phyloP scores from a whole-genome alignment of 2,329 filamentous ascomycete species.

The Penicillium sp. region DNA sequence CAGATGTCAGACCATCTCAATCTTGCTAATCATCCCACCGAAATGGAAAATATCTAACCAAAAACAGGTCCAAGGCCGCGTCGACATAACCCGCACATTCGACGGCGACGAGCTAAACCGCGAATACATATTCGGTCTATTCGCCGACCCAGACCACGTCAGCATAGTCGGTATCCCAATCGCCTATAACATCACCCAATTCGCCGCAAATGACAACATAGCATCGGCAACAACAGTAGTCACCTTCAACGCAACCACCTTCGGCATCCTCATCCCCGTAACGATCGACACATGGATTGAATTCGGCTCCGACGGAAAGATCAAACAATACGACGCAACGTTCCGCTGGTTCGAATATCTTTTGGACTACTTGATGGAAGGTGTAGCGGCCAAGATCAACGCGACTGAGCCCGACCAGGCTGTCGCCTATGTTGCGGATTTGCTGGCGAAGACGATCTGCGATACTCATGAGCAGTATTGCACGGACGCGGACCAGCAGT shows the following conservation, averaged over 20 bases:
- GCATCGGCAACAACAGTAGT: slow-evolving; percentile 23
- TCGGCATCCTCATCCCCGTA: slow-evolving; percentile 21
- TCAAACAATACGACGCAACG: slow-evolving; percentile 24
- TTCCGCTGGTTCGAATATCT: slow-evolving; percentile 29
- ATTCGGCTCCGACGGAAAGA: slow-evolving; percentile 22
- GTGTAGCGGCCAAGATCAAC: slow-evolving; percentile 18
- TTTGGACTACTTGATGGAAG: slow-evolving; percentile 18
- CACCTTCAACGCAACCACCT: slow-evolving; percentile 26
- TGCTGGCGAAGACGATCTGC: slow-evolving; percentile 23
- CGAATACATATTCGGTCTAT: slow-evolving; percentile 30
- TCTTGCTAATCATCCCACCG: too few species aligned
- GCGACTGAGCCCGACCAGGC: slow-evolving; percentile 12
- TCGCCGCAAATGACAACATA: slow-evolving; percentile 23
- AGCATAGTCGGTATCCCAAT: slow-evolving; percentile 24
- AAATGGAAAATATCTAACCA: too few species aligned
- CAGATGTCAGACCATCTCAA: slow-evolving; percentile 18
- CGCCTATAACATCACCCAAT: slow-evolving; percentile 27
- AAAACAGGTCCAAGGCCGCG: slow-evolving; percentile 25
- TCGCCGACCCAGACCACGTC: slow-evolving; percentile 19
- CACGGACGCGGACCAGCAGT: slow-evolving; percentile 22
- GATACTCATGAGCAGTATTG: slow-evolving; percentile 22
- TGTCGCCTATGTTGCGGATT: slow-evolving; percentile 14
- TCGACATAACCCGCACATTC: slow-evolving; percentile 28
- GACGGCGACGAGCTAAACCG: slow-evolving; percentile 27
- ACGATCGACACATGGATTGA: slow-evolving; percentile 31